Base-by-base conservation (phyloP, 768 basidiomycete genomes). In the Boletus sp. region DNA sequence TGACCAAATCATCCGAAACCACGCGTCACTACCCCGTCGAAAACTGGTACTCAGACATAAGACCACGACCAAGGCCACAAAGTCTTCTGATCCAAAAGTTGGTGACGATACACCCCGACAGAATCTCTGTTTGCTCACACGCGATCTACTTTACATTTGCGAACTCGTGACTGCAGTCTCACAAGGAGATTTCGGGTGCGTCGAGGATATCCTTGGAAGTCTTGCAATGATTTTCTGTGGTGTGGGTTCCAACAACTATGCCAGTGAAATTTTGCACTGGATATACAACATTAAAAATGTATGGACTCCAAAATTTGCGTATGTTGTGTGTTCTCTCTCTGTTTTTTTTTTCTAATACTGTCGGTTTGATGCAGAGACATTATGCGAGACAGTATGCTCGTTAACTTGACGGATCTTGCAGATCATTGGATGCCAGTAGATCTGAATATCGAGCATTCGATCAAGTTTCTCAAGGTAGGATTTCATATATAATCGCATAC, bases 391-490 rank as follows among this genome's bases (percentile, higher is more conserved):
- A 72, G 65, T 24, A 71, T 73, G 67, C 59, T 78, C 1, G 52
- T 76, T 15, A 75, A 76, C 47, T 39, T 64, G 0, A 67, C 67
- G 0, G 73, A 74, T 0, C 51, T 71, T 4, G 54, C 64, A 5
- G 71, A 74, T 1, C 73, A 76, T 49, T 64, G 54, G 3, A 77
- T 76, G 73, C 63, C 56, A 0, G 64, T 76, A 15, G 71, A 77
- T 42, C 11, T 73, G 8, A 77, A 78, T 46, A 75, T 76, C 4
- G 71, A 78, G 45, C 75, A 78, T 54, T 33, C 69, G 0, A 76
- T 78, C 49, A 54, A 66, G 1, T 66, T 72, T 53, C 52, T 74
- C 0, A 77, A 75, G 71, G 71, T 71, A 9, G 10, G 12, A 7
- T 47, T n/a, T n/a, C 2, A 17, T 12, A 3, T 15, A 4, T 30